Evolutionary conservation across 768 basidiomycete species (phyloP).

Genomic region (Crucibulum laeve): DNA sequence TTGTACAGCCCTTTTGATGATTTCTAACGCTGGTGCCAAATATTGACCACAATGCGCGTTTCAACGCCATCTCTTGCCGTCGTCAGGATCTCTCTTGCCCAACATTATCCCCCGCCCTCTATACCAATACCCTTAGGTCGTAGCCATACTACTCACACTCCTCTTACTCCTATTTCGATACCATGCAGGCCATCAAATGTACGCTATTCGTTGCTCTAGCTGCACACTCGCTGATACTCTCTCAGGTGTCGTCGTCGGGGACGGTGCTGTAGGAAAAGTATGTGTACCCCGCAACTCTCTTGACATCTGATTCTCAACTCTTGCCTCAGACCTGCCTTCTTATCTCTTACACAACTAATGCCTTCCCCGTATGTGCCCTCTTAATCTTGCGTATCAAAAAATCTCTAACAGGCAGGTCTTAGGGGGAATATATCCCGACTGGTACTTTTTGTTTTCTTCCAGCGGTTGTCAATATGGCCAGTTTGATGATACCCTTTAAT

Average conservation of each 20-base stretch:
- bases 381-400: conserved; percentile 5
- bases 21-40: conserved; percentile 2
- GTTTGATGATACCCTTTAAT: conserved; percentile 3
- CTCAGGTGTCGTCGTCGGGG: conserved; percentile 94
- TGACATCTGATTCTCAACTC: conserved; percentile 12
- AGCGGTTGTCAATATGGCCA: background rate
- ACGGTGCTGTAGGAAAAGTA: conserved; percentile 98
- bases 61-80: conserved; percentile 5
- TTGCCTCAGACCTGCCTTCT: conserved; percentile 85
- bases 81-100: conserved; percentile 7
- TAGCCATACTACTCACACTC: conserved; percentile 1
- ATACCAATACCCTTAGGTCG: background rate
- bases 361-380: conserved; percentile 78
- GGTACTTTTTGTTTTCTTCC: conserved; percentile 37
- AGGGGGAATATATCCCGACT: conserved; percentile 98
- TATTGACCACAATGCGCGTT: conserved; percentile 4
- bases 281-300: conserved; percentile 19
- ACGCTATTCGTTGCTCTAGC: conserved; percentile 17
- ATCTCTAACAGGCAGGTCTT: conserved; percentile 12
- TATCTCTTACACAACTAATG: conserved; percentile 99
- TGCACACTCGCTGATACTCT: conserved; percentile 25
- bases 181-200: conserved; percentile 94
- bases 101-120: background rate
- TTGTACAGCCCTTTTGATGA: conserved; percentile 1
- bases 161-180: conserved; percentile 16